Evolutionary conservation across 495 filamentous ascomycete genomes (phyloP).

Genomic region (Penicillium riverlandense): DNA sequence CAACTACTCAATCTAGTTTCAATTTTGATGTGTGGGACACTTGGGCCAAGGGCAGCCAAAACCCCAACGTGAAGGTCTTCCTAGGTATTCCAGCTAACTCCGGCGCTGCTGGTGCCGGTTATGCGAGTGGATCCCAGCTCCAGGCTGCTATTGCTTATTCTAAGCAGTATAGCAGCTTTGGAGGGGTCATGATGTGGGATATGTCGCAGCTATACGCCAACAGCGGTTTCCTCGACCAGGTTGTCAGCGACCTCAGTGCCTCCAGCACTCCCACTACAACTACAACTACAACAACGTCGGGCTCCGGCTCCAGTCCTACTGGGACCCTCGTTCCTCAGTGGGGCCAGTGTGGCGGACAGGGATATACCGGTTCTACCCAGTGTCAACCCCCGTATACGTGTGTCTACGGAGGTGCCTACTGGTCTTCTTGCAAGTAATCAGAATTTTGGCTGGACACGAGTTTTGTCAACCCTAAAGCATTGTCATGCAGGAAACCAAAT

Average conservation of each 20-base stretch:
- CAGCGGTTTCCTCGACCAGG: conserved; percentile 32
- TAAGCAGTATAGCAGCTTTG: conserved; percentile 41
- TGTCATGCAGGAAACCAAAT: too few species aligned
- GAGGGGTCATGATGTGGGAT: conserved; percentile 56
- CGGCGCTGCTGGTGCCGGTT: conserved; percentile 41
- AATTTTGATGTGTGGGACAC: conserved; percentile 53
- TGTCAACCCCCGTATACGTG: conserved; percentile 30
- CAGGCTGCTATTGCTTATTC: conserved; percentile 27
- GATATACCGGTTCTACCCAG: conserved; percentile 27
- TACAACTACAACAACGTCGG: too few species aligned
- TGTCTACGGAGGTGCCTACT: not conserved
- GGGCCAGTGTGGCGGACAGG: conserved; percentile 32
- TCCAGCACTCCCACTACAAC: not conserved
- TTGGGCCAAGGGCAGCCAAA: conserved; percentile 48
- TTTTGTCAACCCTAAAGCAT: too few species aligned
- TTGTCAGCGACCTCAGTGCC: conserved; percentile 9
- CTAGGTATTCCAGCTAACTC: conserved; percentile 49
- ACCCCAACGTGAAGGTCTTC: conserved; percentile 47
- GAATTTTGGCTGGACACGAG: too few species aligned
- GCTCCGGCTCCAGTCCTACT: not conserved
- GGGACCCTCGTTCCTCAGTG: conserved; percentile 23
- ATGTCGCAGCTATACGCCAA: conserved; percentile 43
- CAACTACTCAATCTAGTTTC: conserved; percentile 41
- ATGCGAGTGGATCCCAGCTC: conserved; percentile 28
- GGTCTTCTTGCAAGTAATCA: too few species aligned